Conservation (phyloP, 768 basidiomycete genomes). For the Russula foetens region DNA sequence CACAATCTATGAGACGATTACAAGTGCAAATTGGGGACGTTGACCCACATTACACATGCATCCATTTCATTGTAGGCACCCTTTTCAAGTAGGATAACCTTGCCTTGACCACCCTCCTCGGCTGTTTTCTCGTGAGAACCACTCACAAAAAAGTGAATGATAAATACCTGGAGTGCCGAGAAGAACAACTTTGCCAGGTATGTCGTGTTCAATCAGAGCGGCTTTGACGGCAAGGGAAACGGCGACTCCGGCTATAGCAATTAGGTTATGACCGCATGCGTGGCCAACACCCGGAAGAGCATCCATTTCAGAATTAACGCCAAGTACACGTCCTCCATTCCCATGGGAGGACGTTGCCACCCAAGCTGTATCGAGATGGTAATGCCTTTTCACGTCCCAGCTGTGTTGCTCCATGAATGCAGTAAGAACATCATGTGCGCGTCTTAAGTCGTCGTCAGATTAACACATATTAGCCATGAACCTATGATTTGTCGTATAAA, state of each 20-base stretch:
- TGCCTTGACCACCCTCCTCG: conserved; percentile 74
- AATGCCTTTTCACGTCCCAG: conserved; percentile 53
- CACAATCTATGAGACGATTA: neutral
- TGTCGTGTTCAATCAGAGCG: conserved; percentile 50
- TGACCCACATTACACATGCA: conserved; percentile 60
- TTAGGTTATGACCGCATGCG: conserved; percentile 79
- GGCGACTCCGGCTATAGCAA: conserved; percentile 68
- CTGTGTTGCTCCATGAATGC: conserved; percentile 58
- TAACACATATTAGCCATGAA: neutral
- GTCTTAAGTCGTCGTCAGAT: conserved; percentile 32
- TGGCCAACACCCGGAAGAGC: conserved; percentile 41
- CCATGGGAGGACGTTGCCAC: conserved; percentile 58
- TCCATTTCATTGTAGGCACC: conserved; percentile 74
- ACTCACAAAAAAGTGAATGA: neutral
- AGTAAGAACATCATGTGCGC: conserved; percentile 66
- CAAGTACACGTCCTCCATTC: conserved; percentile 59
- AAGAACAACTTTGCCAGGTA: conserved; percentile 60
- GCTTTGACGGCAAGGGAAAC: conserved; percentile 62
- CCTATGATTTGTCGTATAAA: neutral
- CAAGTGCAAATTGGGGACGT: neutral
- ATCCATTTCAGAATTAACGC: conserved; percentile 70
- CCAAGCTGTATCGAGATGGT: conserved; percentile 69
- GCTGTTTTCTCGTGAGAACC: conserved; percentile 32
- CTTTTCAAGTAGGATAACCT: conserved; percentile 55
- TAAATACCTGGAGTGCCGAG: conserved; percentile 68